phyloP scores from a whole-genome alignment of 768 basidiomycete species.

The Podaxis sp. region DNA sequence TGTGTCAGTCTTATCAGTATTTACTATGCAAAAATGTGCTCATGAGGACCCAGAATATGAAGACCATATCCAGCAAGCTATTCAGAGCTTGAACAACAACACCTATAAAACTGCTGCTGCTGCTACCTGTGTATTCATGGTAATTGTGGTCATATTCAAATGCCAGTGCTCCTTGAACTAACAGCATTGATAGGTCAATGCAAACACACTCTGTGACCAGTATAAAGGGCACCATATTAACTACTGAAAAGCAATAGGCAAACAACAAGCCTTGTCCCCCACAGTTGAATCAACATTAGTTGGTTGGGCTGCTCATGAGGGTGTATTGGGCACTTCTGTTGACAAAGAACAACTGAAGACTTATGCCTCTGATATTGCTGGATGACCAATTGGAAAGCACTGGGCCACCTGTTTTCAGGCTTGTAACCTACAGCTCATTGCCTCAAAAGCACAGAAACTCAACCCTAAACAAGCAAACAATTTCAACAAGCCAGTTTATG shows the following conservation, averaged over 20 bases:
- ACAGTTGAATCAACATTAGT: background rate
- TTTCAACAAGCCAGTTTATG: background rate
- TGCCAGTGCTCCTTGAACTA: too few relatives aligned
- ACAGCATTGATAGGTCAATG: background rate
- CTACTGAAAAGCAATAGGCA: background rate
- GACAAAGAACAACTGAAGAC: too few relatives aligned
- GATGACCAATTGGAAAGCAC: background rate
- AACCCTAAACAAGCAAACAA: background rate
- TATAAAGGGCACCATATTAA: background rate
- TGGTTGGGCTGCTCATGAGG: background rate
- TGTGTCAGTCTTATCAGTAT: too few relatives aligned
- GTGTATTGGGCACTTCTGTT: background rate
- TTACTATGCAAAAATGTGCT: too few relatives aligned
- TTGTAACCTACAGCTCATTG: background rate
- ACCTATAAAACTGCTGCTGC: too few relatives aligned
- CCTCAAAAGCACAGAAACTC: background rate
- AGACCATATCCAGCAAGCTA: too few relatives aligned
- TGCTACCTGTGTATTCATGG: too few relatives aligned
- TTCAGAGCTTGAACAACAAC: too few relatives aligned
- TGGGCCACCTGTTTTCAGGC: background rate
- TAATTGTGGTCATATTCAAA: too few relatives aligned
- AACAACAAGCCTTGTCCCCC: background rate
- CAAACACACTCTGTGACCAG: background rate
- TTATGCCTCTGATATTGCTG: too few relatives aligned
- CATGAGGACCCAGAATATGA: too few relatives aligned